Evolutionary conservation across 768 basidiomycete genomes (phyloP), one percentile per base, ranked within the genome.

Genomic region (Chiua virens): DNA sequence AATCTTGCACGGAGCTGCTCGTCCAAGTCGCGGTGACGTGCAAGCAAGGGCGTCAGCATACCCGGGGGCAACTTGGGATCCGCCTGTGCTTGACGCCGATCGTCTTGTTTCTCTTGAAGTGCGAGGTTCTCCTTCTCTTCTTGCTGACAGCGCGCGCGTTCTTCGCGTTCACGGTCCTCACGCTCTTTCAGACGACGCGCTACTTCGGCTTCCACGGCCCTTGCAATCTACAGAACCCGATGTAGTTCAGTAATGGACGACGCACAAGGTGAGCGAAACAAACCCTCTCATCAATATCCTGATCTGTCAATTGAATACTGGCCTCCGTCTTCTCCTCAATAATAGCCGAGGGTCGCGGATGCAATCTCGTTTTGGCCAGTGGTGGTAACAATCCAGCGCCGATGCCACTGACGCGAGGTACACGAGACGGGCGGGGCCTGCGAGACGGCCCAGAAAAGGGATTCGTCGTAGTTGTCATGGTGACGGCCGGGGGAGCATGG

Each of bases 241-340:
- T 8, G 43, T 40, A 28, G 25, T 52, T 46, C 23, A 53, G 45
- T 15, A 30, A 27, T n/a, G n/a, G 34, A 30, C 15, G 38, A 11
- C 22, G 32, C 5, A 35, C 30, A 53, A 13, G 28, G 13, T 8
- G 21, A 42, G 15, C 47, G 42, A n/a, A n/a, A 49, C 43, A 67
- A 58, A 86, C 89, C 71, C 83, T 74, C 32, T 85, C 85, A 54
- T 90, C 85, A 54, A 90, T 86, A 42, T 90, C 88, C 60, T 82
- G 79, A 67, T 87, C 85, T 3, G 81, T 80, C 56, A 86, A 62
- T 27, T 63, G 60, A 41, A 60, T 43, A 5, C 50, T 17, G 1
- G 35, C 17, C 18, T 65, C 69, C 32, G 55, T 20, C 15, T 52
- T 39, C 48, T 60, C 57, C 41, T 57, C 58, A 11, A 42, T 35